Evolutionary conservation across 1,284 basidiomycete genomes (phyloP), one percentile per base, ranked within the genome.

Genomic region (Ganoderma resinaceum): DNA sequence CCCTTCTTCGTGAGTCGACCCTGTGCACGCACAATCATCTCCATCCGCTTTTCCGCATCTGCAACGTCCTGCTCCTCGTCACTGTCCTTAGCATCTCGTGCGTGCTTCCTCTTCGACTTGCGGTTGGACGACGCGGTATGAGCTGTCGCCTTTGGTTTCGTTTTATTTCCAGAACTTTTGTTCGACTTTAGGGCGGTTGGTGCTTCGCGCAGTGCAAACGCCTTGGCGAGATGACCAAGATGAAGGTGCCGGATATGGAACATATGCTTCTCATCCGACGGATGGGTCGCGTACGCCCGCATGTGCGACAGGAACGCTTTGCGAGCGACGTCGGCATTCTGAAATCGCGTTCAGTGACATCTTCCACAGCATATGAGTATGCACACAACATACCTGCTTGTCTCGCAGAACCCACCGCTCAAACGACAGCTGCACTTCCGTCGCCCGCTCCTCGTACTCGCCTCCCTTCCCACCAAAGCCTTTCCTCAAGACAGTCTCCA

Each of bases 201-300:
- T 1, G 97, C 95, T 71, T 99, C 97, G 43, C 98, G 91, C 63
- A 99, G 85, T 0, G 95, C 96, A 77, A 99, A 99, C 0, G 96
- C 90, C 81, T 99, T 99, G 46, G 98, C 97, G 29, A 99, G 82
- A 83, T 99, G 98, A 1, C 98, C 98, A 52, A 98, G 87, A 78
- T 99, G 98, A 11, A 99, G 85, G 74, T 96, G 89, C 40, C 94
- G 92, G 66, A 98, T 91, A 80, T 98, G 96, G 84, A 99, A 99
- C 68, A 98, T 95, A 71, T 94, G 90, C 76, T 99, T 99, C 80
- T 99, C 98, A 70, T 92, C 91, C 4, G 94, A 88, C 0, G 97
- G 97, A 82, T 99, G 98, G 0, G 98, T 99, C 11, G 98, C 95
- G 80, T 99, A 99, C 0, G 98, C 98, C 66, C 98, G 89, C 81